Conservation (phyloP, 495 filamentous ascomycete genomes). For the Podospora bellae-mahoneyi region DNA sequence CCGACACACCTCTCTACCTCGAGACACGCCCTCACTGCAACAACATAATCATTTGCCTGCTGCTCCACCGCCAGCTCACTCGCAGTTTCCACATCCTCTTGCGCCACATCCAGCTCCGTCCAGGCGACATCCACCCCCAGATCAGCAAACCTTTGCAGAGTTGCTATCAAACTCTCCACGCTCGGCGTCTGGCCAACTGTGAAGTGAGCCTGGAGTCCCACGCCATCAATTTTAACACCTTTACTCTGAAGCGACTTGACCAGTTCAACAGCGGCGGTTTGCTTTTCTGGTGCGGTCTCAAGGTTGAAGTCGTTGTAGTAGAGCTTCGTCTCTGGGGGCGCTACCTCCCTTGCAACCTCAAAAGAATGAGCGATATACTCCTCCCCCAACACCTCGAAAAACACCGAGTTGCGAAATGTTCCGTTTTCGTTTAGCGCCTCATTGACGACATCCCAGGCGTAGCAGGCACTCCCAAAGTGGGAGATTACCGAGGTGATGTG, state of each 20-base stretch:
- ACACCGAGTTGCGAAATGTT: slow-evolving; percentile 38
- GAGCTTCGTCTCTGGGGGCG: slow-evolving; percentile 36
- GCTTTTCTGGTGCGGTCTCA: slow-evolving; percentile 53
- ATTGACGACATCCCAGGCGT: slow-evolving; percentile 54
- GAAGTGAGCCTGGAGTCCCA: slow-evolving; percentile 59
- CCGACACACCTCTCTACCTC: slow-evolving; percentile 54
- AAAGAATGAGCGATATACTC: slow-evolving; percentile 48
- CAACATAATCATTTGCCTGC: slow-evolving; percentile 56
- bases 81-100: slow-evolving; percentile 40
- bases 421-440: slow-evolving; percentile 50
- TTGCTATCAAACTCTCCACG: slow-evolving; percentile 33
- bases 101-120: slow-evolving; percentile 61
- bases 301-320: slow-evolving; percentile 74
- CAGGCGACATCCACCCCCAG: slow-evolving; percentile 55
- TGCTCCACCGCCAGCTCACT: slow-evolving; percentile 40
- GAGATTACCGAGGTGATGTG: slow-evolving; percentile 54
- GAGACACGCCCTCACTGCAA: slow-evolving; percentile 53
- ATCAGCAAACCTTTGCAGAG: slow-evolving; percentile 44
- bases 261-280: slow-evolving; percentile 42
- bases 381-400: slow-evolving; percentile 43
- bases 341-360: slow-evolving; percentile 38
- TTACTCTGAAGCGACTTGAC: slow-evolving; percentile 46
- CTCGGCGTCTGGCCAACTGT: slow-evolving; percentile 50
- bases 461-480: slow-evolving; percentile 51
- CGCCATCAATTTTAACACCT: slow-evolving; percentile 56